Evolutionary conservation across 176 grass and related monocot genomes (phyloP).

Genomic region (Paspalum notatum): DNA sequence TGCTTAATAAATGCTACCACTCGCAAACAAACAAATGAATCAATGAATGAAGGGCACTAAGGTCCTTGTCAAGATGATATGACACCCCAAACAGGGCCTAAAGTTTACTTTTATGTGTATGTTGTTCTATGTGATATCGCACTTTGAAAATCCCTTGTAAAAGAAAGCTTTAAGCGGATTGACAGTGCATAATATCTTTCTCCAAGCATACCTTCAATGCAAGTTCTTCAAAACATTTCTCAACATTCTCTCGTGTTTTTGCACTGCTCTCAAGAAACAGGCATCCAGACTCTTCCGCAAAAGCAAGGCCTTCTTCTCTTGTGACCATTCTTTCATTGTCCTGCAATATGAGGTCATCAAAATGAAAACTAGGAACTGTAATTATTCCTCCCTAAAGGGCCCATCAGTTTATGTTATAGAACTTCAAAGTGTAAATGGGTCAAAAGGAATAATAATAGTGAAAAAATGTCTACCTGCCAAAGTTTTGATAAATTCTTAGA

Average conservation of each 20-base stretch:
- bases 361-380: slow-evolving; percentile 1
- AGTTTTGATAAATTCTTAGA: neutral
- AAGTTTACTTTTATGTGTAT: too few species aligned
- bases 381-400: neutral
- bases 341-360: slow-evolving; percentile 49
- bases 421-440: neutral
- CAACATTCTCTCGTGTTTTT: slow-evolving; percentile 84
- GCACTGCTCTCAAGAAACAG: slow-evolving; percentile 95
- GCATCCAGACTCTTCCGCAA: slow-evolving; percentile 80
- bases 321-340: slow-evolving; percentile 81
- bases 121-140: too few species aligned
- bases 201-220: slow-evolving; percentile 78
- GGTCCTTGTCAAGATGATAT: too few species aligned
- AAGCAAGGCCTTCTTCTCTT: slow-evolving; percentile 85
- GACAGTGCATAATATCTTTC: neutral
- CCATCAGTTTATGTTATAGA: neutral
- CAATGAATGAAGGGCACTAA: too few species aligned
- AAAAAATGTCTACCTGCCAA: neutral
- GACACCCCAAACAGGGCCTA: too few species aligned
- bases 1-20: too few species aligned
- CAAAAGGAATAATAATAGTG: neutral
- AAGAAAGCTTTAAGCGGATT: neutral
- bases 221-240: slow-evolving; percentile 94
- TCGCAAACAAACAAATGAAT: too few species aligned
- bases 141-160: too few species aligned